phyloP scores from a whole-genome alignment of 2,329 filamentous ascomycete genomes.

The Calonectria naviculata region DNA sequence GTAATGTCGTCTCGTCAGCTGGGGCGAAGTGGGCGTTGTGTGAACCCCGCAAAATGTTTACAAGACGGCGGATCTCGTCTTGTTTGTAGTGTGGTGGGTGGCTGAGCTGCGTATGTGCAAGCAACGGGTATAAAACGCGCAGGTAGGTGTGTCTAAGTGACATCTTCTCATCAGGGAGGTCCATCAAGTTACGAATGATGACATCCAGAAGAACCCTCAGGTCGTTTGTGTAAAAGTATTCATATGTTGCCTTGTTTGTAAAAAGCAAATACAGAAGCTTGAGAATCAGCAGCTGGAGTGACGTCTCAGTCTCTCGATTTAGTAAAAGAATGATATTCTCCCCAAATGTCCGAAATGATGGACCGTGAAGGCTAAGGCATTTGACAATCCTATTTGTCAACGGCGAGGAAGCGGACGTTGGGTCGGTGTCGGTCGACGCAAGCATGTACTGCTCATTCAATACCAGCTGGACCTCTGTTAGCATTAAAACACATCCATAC shows the following conservation, averaged over 20 bases:
- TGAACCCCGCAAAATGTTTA: conserved; percentile 75
- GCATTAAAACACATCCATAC: not conserved
- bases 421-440: conserved; percentile 64
- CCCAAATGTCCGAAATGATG: conserved; percentile 90
- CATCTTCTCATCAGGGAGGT: conserved; percentile 85
- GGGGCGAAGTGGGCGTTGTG: conserved; percentile 82
- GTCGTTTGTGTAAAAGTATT: conserved; percentile 99
- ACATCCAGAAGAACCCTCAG: conserved; percentile 94
- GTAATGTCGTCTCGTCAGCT: conserved; percentile 81
- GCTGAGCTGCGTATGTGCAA: conserved; percentile 91
- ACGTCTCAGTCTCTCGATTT: conserved; percentile 95
- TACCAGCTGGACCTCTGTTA: conserved; percentile 72
- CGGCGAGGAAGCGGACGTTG: conserved; percentile 54
- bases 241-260: conserved; percentile 89
- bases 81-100: conserved; percentile 92
- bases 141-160: conserved; percentile 92
- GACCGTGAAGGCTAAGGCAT: conserved; percentile 83
- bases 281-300: conserved; percentile 93
- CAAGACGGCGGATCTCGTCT: conserved; percentile 81
- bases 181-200: conserved; percentile 95
- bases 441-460: conserved; percentile 99
- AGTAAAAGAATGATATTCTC: conserved; percentile 96
- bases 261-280: conserved; percentile 97
- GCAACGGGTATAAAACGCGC: conserved; percentile 88
- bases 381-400: conserved; percentile 96